A percentile compares a stretch with the other conserved stretches of the same genome.
phyloP scores from a whole-genome alignment of 2,329 filamentous ascomycete species.

The Fonsecaea nubica region DNA sequence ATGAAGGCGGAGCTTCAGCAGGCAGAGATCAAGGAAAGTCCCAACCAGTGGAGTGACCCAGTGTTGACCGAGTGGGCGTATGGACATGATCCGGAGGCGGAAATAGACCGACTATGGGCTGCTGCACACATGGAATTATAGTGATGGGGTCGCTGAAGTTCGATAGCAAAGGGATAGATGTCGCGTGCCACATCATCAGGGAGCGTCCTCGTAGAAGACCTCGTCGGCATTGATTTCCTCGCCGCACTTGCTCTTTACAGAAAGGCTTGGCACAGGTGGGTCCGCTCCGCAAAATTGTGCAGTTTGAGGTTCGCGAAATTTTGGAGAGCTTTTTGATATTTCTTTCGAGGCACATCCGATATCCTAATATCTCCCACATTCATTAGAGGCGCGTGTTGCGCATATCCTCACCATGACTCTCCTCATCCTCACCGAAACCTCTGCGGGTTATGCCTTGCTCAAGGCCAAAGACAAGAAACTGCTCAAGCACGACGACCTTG shows the following conservation, averaged over 20 bases:
- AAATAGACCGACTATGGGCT: neutral
- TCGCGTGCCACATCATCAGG: too few species aligned
- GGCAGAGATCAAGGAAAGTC: slow-evolving; percentile 46
- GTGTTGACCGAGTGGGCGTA: slow-evolving; percentile 56
- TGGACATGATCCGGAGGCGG: slow-evolving; percentile 52
- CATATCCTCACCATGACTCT: slow-evolving; percentile 71
- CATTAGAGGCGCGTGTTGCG: slow-evolving; percentile 17
- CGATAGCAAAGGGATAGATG: neutral
- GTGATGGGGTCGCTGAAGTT: neutral
- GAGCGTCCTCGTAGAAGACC: too few species aligned
- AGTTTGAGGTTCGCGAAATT: slow-evolving; percentile 14
- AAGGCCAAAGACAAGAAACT: slow-evolving; percentile 99
- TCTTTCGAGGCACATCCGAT: slow-evolving; percentile 1
- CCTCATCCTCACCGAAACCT: slow-evolving; percentile 92
- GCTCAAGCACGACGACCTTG: slow-evolving; percentile 82
- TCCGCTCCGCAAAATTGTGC: slow-evolving; percentile 18
- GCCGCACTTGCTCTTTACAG: neutral
- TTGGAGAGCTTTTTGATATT: slow-evolving; percentile 25
- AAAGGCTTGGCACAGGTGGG: slow-evolving; percentile 3
- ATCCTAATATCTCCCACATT: slow-evolving; percentile 16
- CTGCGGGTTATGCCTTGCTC: slow-evolving; percentile 96
- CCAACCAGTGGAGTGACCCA: slow-evolving; percentile 58
- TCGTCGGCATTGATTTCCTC: neutral
- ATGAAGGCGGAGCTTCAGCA: slow-evolving; percentile 52
- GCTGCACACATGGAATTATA: neutral